Base-by-base conservation (phyloP, 2,329 filamentous ascomycete genomes). In the Cladosporium sp. region DNA sequence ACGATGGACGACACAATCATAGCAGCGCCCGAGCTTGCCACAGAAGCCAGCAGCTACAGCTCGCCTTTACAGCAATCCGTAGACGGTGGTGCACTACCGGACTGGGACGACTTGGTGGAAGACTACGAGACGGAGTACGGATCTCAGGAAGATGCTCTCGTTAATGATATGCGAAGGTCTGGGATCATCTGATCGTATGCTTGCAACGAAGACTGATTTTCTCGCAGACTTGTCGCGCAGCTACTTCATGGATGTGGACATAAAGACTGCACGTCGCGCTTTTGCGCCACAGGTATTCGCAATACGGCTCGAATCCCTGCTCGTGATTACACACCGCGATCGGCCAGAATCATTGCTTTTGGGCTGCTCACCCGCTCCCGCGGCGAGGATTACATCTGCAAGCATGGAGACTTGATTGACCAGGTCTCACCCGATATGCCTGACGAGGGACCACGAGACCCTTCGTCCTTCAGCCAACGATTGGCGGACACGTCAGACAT, bases 331-430 rank as follows among this genome's bases (percentile, higher is more conserved):
- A 96, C 87, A 58, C 81, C 87, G 11, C 84, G 90, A 28, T 95
- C 90, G 67, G 91, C 91, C 3, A 84, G 90, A 65, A 89, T 88
- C 1, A 76, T 96, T 49, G 92, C 92, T 5, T 82, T 90, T 45
- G 87, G 88, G 66, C 78, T 96, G 49, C 89, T 90, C 7, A 88
- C 86, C 66, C 84, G 88, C 65, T 88, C 91, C 64, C 84, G 92
- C 62, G 85, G 89, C 0, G 85, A 90, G 62, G 78, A 76, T 61
- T 84, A 84, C 14, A 75, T 95, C 1, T 95, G 90, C 65, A 34
- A 49, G 7, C 30, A 56, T 49, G 17, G 12, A 6, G 19, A 37
- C 22, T 19, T 14, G 25, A 25, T 22, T 34, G 15, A 20, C n/a
- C 25, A 25, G 43, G 19, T 52, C 40, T 19, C 14, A 17, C 19